Conservation (phyloP, 1,139 yeast species). For the Yamadazyma triangularis region DNA sequence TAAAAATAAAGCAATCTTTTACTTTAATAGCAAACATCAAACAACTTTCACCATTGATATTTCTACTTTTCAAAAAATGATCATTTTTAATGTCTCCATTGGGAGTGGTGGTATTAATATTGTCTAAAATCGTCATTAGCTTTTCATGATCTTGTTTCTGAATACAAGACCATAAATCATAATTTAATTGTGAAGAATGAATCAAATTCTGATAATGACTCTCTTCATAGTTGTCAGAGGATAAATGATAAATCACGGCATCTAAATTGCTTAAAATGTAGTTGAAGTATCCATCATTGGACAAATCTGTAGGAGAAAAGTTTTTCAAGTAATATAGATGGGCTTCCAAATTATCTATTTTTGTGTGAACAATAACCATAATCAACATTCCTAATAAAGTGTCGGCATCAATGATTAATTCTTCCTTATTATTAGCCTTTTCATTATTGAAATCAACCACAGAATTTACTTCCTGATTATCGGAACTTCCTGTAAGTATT, state of each 20-base stretch:
- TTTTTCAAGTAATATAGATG: slow-evolving; percentile 63
- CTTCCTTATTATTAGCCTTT: not conserved
- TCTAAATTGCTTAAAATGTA: slow-evolving; percentile 70
- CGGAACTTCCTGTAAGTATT: slow-evolving; percentile 34
- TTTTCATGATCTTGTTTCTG: slow-evolving; percentile 24
- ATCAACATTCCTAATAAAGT: slow-evolving; percentile 69
- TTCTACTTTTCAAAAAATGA: slow-evolving; percentile 49
- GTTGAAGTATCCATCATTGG: slow-evolving; percentile 34
- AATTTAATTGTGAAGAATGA: slow-evolving; percentile 44
- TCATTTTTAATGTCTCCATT: slow-evolving; percentile 25
- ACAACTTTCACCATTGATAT: slow-evolving; percentile 64
- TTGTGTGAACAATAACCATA: slow-evolving; percentile 65
- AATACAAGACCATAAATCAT: slow-evolving; percentile 53
- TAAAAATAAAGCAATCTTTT: slow-evolving; percentile 40
- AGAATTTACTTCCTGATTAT: slow-evolving; percentile 2
- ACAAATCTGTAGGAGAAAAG: slow-evolving; percentile 39
- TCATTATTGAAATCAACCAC: not conserved
- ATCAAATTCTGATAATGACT: slow-evolving; percentile 29
- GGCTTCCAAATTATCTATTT: slow-evolving; percentile 53
- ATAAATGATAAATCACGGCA: slow-evolving; percentile 68
- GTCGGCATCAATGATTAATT: slow-evolving; percentile 67
- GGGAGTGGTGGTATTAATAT: slow-evolving; percentile 14
- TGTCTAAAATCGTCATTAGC: slow-evolving; percentile 18
- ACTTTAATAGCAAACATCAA: slow-evolving; percentile 50
- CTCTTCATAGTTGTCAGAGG: slow-evolving; percentile 28